Percentiles rank a stretch among this genome's conserved stretches.
phyloP scores from a whole-genome alignment of 2,329 filamentous ascomycete species.

The Fusarium graminum region DNA sequence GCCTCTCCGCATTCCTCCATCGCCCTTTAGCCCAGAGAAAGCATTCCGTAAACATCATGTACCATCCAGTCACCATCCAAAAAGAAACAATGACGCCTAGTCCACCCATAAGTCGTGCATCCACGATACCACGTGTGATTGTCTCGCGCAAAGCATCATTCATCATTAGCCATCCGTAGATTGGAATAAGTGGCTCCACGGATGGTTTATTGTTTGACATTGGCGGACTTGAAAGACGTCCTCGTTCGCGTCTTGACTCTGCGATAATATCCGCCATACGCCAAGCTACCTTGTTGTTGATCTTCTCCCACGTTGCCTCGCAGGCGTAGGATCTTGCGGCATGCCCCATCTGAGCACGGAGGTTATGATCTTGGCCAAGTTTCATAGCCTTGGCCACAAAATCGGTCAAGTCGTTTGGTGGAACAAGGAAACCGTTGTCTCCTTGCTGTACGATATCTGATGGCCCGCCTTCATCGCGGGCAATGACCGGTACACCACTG shows the following conservation, averaged over 20 bases:
- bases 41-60: conserved; percentile 63
- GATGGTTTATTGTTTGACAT: conserved; percentile 35
- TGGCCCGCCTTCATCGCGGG: conserved; percentile 76
- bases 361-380: conserved; percentile 60
- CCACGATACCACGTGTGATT: conserved; percentile 55
- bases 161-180: conserved; percentile 61
- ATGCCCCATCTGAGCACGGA: conserved; percentile 61
- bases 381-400: conserved; percentile 68
- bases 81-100: conserved; percentile 62
- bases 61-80: conserved; percentile 64
- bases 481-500: conserved; percentile 76
- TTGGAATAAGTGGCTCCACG: conserved; percentile 54
- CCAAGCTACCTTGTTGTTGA: conserved; percentile 77
- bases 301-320: conserved; percentile 77
- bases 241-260: conserved; percentile 56
- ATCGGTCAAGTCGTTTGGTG: conserved; percentile 68
- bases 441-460: conserved; percentile 74
- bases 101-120: conserved; percentile 60
- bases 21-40: conserved; percentile 57
- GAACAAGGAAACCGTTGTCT: conserved; percentile 71
- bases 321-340: conserved; percentile 69
- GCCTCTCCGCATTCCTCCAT: conserved; percentile 50
- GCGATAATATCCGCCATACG: conserved; percentile 69
- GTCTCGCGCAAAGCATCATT: conserved; percentile 56
- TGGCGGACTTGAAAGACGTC: conserved; percentile 22